Conservation (phyloP, 345 rosid genomes). For the Salix caprea region DNA sequence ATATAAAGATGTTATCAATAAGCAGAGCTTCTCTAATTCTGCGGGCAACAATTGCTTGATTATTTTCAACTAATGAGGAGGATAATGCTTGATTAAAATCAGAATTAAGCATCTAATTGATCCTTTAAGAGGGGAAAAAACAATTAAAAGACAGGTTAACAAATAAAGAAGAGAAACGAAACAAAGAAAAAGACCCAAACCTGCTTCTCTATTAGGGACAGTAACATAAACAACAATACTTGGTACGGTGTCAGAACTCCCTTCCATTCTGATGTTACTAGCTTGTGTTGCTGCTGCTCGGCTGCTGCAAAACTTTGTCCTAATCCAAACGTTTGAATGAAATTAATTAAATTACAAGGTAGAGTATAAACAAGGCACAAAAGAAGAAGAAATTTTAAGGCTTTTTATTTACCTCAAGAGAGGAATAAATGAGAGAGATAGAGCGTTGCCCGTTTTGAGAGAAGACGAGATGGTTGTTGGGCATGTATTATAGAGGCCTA, state of each 20-base stretch:
- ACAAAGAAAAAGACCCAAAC: slow-evolving; percentile 22
- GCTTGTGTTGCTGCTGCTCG: slow-evolving; percentile 16
- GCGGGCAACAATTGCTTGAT: no score
- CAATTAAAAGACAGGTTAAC: not conserved
- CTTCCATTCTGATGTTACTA: slow-evolving; percentile 57
- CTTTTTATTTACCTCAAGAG: slow-evolving; percentile 41
- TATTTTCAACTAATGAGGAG: not conserved
- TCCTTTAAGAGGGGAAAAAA: not conserved
- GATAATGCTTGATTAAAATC: not conserved
- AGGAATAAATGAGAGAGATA: slow-evolving; percentile 47
- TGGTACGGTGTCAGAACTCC: slow-evolving; percentile 49
- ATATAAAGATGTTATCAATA: no score
- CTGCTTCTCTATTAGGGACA: slow-evolving; percentile 85
- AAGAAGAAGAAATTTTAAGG: not conserved
- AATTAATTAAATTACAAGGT: not conserved
- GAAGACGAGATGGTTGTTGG: slow-evolving; percentile 21
- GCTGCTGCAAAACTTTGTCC: slow-evolving; percentile 49
- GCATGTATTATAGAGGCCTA: slow-evolving; percentile 55
- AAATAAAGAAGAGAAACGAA: no score
- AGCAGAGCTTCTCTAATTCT: no score
- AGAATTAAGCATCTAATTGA: not conserved
- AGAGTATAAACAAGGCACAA: not conserved
- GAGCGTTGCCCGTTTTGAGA: slow-evolving; percentile 50
- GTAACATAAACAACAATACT: slow-evolving; percentile 85
- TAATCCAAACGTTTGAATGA: slow-evolving; percentile 4